Conservation (phyloP, 805 yeast genomes). For the Saccharomycopsis capsularis region DNA sequence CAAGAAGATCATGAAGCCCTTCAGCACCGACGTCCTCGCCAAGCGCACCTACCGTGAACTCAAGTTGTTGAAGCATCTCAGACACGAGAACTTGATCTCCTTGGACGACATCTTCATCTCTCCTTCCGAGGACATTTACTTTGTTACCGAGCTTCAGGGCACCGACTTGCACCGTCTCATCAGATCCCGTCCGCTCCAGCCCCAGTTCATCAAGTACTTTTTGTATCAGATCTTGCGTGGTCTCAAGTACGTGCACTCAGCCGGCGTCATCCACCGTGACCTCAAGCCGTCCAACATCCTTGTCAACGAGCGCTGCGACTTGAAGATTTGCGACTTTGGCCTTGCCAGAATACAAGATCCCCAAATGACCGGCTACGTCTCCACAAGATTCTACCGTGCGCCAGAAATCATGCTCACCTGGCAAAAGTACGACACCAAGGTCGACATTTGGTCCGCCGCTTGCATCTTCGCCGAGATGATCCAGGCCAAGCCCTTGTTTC, state of each 20-base stretch:
- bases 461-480: constrained; percentile 97
- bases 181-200: constrained; percentile 89
- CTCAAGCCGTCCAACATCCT: constrained; percentile 79
- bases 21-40: constrained; percentile 88
- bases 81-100: constrained; percentile 91
- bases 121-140: constrained; percentile 91
- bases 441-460: constrained; percentile 97
- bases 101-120: constrained; percentile 89
- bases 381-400: constrained; percentile 92
- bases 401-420: constrained; percentile 98
- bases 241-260: constrained; percentile 82
- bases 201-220: constrained; percentile 94
- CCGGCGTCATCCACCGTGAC: constrained; percentile 88
- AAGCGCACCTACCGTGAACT: constrained; percentile 95
- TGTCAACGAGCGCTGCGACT: constrained; percentile 84
- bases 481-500: constrained; percentile 93
- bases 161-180: constrained; percentile 89
- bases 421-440: constrained; percentile 96
- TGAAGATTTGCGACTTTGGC: constrained; percentile 91
- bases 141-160: constrained; percentile 95
- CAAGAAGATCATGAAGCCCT: constrained; percentile 96
- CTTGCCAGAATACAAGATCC: constrained; percentile 96
- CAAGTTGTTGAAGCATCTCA: constrained; percentile 83
- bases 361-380: constrained; percentile 97
- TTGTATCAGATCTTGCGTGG: constrained; percentile 91